Conservation (phyloP, 768 basidiomycete species). For the Tylopilus cervinicoccineus region DNA sequence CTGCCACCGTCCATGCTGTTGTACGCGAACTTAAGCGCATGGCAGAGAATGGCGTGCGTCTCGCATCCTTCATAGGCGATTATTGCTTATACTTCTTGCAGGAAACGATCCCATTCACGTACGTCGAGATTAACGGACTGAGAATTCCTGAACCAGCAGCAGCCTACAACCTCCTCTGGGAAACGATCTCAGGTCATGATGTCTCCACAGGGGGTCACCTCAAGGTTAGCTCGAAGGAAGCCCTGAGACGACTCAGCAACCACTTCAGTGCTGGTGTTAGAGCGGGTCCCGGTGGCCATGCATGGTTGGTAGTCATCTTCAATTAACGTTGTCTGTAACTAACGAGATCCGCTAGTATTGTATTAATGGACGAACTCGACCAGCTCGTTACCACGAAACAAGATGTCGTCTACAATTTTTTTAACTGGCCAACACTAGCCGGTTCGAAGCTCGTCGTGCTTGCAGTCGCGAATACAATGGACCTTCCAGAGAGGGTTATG, state of each 20-base stretch:
- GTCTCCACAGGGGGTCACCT: constrained; percentile 57
- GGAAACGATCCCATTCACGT: constrained; percentile 94
- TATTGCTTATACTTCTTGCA: constrained; percentile 27
- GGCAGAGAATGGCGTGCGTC: constrained; percentile 72
- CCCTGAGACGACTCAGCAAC: constrained; percentile 69
- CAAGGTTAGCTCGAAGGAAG: constrained; percentile 72
- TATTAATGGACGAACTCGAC: constrained; percentile 98
- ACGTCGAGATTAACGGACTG: constrained; percentile 96
- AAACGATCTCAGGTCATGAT: constrained; percentile 82
- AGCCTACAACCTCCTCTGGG: constrained; percentile 91
- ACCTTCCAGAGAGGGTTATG: constrained; percentile 92
- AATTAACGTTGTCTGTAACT: not conserved
- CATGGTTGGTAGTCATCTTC: constrained; percentile 57
- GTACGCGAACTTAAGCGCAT: constrained; percentile 86
- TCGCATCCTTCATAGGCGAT: not conserved
- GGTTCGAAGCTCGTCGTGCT: constrained; percentile 90
- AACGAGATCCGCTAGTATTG: constrained; percentile 55
- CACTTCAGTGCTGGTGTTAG: constrained; percentile 68
- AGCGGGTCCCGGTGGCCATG: constrained; percentile 78
- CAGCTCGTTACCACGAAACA: constrained; percentile 95
- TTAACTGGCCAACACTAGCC: constrained; percentile 95
- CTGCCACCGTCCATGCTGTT: constrained; percentile 93
- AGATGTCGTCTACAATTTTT: constrained; percentile 99
- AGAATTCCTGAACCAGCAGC: constrained; percentile 90
- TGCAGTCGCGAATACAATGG: constrained; percentile 98